Percentiles rank a stretch among this genome's conserved stretches.
Conservation (phyloP, 1,284 basidiomycete species). For the Austropuccinia psidii region DNA sequence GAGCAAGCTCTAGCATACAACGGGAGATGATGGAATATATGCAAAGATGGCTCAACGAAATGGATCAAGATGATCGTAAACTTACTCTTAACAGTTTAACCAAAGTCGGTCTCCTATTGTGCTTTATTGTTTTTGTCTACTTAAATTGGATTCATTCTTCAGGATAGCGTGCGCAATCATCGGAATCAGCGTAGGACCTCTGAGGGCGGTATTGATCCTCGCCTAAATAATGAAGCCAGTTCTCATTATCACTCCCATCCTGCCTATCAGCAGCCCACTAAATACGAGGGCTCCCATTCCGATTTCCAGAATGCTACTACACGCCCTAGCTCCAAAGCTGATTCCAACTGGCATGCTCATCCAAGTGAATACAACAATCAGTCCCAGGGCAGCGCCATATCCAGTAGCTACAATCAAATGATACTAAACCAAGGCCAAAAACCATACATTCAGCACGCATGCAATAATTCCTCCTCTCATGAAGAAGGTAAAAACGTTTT, state of each 20-base stretch:
- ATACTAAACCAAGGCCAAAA: too few species aligned
- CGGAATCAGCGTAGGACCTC: conserved; percentile 31
- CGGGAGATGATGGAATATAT: conserved; percentile 64
- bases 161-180: conserved; percentile 33
- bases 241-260: conserved; percentile 21
- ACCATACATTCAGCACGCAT: too few species aligned
- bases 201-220: conserved; percentile 18
- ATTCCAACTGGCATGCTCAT: too few species aligned
- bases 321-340: too few species aligned
- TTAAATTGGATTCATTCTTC: not conserved
- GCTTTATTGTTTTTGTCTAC: not conserved
- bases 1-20: conserved; percentile 63
- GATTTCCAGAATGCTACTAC: too few species aligned
- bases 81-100: conserved; percentile 24
- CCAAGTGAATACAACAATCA: too few species aligned
- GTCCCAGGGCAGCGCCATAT: too few species aligned
- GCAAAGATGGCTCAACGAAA: conserved; percentile 56
- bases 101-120: not conserved
- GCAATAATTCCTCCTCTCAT: too few species aligned
- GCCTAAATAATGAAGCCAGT: not conserved
- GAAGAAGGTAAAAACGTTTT: too few species aligned
- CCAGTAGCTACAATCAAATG: too few species aligned
- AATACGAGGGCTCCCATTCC: not conserved
- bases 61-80: conserved; percentile 52
- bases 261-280: conserved; percentile 10